Conservation (phyloP, 495 filamentous ascomycete species). For the Penicillium riverlandense region DNA sequence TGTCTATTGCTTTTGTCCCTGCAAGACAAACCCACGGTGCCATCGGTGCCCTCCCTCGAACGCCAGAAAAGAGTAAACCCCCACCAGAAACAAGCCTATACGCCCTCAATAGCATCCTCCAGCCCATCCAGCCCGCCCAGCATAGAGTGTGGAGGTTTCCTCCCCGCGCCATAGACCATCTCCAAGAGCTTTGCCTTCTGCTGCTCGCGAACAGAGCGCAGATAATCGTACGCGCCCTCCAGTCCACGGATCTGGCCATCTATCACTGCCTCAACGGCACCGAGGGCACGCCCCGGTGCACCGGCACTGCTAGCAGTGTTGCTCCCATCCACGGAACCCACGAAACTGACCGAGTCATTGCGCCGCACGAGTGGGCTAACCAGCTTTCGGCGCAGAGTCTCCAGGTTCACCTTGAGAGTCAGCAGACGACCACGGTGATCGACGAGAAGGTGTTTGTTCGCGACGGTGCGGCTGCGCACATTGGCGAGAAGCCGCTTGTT, state of each 20-base stretch:
- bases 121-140: conserved; percentile 16
- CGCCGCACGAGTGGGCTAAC: conserved; percentile 72
- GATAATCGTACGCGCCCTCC: conserved; percentile 67
- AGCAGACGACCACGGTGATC: conserved; percentile 76
- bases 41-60: too few relatives aligned
- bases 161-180: conserved; percentile 61
- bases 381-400: conserved; percentile 67
- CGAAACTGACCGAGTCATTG: conserved; percentile 45
- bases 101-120: conserved; percentile 2
- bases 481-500: conserved; percentile 69
- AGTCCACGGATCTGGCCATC: conserved; percentile 80
- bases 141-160: conserved; percentile 22
- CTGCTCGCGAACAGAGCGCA: conserved; percentile 61
- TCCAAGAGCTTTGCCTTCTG: conserved; percentile 83
- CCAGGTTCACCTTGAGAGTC: conserved; percentile 72
- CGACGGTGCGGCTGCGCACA: conserved; percentile 71
- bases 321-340: conserved; percentile 26
- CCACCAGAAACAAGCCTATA: not conserved
- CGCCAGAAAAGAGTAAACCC: not conserved
- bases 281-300: conserved; percentile 47
- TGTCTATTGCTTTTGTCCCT: too few relatives aligned
- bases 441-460: conserved; percentile 76
- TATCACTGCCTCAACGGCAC: conserved; percentile 45
- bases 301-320: conserved; percentile 22
- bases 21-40: too few relatives aligned